Evolutionary conservation across 2,329 filamentous ascomycete genomes (phyloP), one percentile per base, ranked within the genome.

Genomic region (Cercospora sp.): DNA sequence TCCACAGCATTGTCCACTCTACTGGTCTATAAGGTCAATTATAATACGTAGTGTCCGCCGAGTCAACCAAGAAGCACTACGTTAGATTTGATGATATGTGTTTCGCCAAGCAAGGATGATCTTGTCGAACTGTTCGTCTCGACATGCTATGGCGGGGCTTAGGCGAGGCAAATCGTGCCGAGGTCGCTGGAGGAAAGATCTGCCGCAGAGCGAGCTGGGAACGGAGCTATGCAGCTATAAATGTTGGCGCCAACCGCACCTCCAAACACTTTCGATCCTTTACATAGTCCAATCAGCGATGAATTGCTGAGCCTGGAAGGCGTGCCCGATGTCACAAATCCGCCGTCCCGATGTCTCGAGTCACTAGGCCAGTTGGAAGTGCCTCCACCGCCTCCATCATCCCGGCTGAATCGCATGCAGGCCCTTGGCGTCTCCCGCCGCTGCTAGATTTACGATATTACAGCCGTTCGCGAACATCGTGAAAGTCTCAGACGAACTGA

Each of bases 1-100:
- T 72, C 75, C 75, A 77, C 16, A 76, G 63, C 64, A 73, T 66
- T 30, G 24, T 21, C 5, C 8, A 24, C 13, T 37, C 43, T 8
- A 32, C 16, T 53, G 16, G 10, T 51, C 2, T 40, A n/a, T 40
- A n/a, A 16, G 5, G 37, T n/a, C 13, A 40, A n/a, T n/a, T 40
- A 13, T 16, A 2, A 8, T 13, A 40, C 37, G 6, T 2, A n/a
- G 37, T 3, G 16, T n/a, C 37, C 6, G 9, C 16, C 16, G 2
- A 28, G 13, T 21, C 32, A 3, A n/a, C 13, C 18, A 34, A 12
- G n/a, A 24, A 16, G 28, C 13, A 40, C 30, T 37, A 26, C n/a
- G 8, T 21, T 12, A 5, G 9, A 21, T 9, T 49, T 10, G n/a
- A 49, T 21, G 43, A 21, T 21, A 18, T 21, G 3, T 12, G n/a